Conservation (phyloP, 208 protist species). For the Leishmania lainsoni region DNA sequence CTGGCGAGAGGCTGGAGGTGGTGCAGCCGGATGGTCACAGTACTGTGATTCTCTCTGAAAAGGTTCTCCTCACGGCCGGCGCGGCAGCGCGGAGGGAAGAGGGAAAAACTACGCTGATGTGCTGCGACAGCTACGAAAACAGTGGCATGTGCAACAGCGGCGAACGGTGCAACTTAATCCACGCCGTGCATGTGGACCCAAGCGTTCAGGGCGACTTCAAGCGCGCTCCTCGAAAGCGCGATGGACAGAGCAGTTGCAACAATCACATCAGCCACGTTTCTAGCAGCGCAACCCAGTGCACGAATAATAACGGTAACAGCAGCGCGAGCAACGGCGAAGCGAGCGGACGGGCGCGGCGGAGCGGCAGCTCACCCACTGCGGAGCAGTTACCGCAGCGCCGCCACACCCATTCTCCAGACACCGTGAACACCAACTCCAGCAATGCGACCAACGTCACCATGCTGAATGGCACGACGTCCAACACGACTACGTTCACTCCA, state of each 20-base stretch:
- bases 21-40: constrained; percentile 32
- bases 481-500: neutral
- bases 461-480: neutral
- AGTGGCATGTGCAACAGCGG: constrained; percentile 84
- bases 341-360: constrained; percentile 2
- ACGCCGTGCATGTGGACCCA: constrained; percentile 76
- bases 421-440: constrained; percentile 24
- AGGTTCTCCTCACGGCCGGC: constrained; percentile 31
- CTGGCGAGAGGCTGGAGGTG: constrained; percentile 18
- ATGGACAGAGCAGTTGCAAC: neutral
- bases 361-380: neutral
- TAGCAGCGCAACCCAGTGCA: neutral
- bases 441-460: constrained; percentile 1
- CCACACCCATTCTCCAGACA: constrained; percentile 11
- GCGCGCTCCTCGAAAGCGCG: constrained; percentile 32
- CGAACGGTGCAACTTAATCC: constrained; percentile 80
- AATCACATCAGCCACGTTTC: constrained; percentile 2
- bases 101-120: neutral
- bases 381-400: constrained; percentile 11
- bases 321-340: neutral
- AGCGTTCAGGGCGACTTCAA: constrained; percentile 65
- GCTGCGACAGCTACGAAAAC: constrained; percentile 32
- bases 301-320: neutral
- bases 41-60: constrained; percentile 37
- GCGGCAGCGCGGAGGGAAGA: constrained; percentile 7